These are phyloP conservation scores for Phaeosphaeria sp. DNA, from an alignment of 2,329 filamentous ascomycete genomes.

Conservation along the genomic window DNA sequence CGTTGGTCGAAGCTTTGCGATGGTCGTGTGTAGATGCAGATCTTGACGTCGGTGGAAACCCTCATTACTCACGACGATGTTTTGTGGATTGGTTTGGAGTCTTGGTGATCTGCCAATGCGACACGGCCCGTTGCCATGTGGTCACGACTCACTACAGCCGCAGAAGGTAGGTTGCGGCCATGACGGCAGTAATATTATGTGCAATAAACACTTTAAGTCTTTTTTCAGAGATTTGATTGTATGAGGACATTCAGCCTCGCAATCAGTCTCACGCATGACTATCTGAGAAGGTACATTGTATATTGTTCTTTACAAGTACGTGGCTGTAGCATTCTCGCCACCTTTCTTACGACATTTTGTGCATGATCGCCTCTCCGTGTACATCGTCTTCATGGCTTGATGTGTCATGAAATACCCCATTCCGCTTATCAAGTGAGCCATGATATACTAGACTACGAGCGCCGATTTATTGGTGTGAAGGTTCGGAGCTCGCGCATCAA, in stretches of 20 bases:
- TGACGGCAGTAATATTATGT: background rate
- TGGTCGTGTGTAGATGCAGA: background rate
- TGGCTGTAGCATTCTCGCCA: background rate
- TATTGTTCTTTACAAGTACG: background rate
- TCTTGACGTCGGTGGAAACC: background rate
- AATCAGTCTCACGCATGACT: background rate
- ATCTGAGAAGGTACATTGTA: background rate
- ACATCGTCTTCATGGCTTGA: background rate
- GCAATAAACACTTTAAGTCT: background rate
- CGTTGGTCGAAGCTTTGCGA: constrained; percentile 3
- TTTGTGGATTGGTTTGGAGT: background rate
- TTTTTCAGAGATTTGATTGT: background rate
- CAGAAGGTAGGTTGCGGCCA: no score
- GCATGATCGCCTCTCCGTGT: background rate
- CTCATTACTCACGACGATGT: background rate
- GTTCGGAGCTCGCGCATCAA: background rate
- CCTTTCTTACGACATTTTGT: background rate
- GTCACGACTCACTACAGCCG: background rate
- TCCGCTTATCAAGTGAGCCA: background rate
- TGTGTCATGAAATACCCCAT: background rate
- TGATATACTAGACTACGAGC: background rate
- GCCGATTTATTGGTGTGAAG: background rate
- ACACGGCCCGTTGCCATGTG: background rate
- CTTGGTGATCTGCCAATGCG: background rate
- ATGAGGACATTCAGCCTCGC: background rate